Percentiles rank a stretch among this genome's conserved stretches.
Evolutionary conservation across 2,329 filamentous ascomycete species (phyloP).

Genomic region (Onygena corvina): DNA sequence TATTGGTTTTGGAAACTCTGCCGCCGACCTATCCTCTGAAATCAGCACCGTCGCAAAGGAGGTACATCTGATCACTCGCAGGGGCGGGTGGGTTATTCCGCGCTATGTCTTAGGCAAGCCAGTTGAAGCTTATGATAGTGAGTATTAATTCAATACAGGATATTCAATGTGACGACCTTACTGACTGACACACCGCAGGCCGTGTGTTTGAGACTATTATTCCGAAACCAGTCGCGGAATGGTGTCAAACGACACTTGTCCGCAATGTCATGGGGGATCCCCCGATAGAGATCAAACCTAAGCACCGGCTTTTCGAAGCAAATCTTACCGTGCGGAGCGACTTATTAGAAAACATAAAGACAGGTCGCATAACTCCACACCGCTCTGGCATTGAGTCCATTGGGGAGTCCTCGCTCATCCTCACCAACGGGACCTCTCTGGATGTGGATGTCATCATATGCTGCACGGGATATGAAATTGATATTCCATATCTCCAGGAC

Average conservation of each 20-base stretch:
- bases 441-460: slow-evolving; percentile 26
- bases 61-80: slow-evolving; percentile 29
- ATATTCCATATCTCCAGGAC: slow-evolving; percentile 15
- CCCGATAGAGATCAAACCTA: slow-evolving; percentile 24
- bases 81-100: slow-evolving; percentile 31
- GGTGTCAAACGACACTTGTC: slow-evolving; percentile 24
- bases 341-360: slow-evolving; percentile 26
- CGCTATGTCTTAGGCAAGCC: slow-evolving; percentile 30
- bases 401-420: slow-evolving; percentile 20
- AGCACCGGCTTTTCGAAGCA: slow-evolving; percentile 27
- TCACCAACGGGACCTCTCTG: slow-evolving; percentile 22
- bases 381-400: slow-evolving; percentile 24
- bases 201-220: slow-evolving; percentile 15
- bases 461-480: slow-evolving; percentile 25
- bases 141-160: slow-evolving; percentile 17
- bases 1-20: slow-evolving; percentile 30
- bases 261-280: slow-evolving; percentile 23
- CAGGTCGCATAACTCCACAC: slow-evolving; percentile 25
- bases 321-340: slow-evolving; percentile 27
- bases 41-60: slow-evolving; percentile 25
- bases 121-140: slow-evolving; percentile 28
- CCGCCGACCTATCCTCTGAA: slow-evolving; percentile 32
- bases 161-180: background rate
- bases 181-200: slow-evolving; percentile 10
- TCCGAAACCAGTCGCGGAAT: slow-evolving; percentile 19